Evolutionary conservation across 75 land plant species (phyloP).

Genomic region (Sequoia sempervirens): DNA sequence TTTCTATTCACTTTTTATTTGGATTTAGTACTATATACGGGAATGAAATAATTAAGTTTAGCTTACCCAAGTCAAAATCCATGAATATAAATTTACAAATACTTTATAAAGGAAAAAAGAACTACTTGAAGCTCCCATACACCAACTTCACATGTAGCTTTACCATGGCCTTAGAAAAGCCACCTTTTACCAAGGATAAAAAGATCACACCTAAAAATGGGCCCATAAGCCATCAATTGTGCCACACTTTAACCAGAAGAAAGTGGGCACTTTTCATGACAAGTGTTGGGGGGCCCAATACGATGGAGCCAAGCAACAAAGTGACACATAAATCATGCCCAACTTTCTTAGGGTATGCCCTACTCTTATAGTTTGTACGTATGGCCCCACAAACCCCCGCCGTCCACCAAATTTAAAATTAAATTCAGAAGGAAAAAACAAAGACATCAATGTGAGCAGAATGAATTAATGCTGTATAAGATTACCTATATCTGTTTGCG

Average conservation of each 20-base stretch:
- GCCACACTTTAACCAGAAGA: not conserved
- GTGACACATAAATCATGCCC: not conserved
- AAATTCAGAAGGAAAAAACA: not conserved
- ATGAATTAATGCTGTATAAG: not conserved
- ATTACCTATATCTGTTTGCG: not conserved
- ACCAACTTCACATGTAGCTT: no score
- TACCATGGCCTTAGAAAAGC: no score
- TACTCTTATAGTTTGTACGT: not conserved
- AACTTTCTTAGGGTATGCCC: constrained; percentile 1
- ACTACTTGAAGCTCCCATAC: no score
- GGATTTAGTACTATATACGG: no score
- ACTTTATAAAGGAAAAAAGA: no score
- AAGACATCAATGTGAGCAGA: not conserved
- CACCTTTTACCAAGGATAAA: not conserved
- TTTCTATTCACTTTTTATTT: no score
- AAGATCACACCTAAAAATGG: not conserved
- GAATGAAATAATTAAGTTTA: no score
- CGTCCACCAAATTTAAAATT: not conserved
- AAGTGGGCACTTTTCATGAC: not conserved
- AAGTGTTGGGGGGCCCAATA: not conserved
- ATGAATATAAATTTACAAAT: no score
- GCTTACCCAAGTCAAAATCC: no score
- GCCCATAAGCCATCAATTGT: not conserved
- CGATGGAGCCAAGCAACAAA: not conserved
- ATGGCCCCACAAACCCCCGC: not conserved